Evolutionary conservation across 2,329 filamentous ascomycete species (phyloP), one percentile per base, ranked within the genome.

Genomic region (Alternaria ventricosa): DNA sequence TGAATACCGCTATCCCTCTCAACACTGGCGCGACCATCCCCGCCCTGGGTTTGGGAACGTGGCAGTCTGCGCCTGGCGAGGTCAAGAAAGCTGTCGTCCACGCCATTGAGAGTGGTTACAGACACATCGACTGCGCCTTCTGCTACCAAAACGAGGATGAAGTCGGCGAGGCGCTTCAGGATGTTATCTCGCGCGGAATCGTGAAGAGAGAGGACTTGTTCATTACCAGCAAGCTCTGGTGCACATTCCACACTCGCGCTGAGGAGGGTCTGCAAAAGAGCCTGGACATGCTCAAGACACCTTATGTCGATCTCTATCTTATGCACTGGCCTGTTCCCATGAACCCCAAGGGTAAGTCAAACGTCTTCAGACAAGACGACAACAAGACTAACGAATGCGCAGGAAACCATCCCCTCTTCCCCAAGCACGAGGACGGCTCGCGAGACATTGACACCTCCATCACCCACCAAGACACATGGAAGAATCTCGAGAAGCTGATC

Each of bases 171-270:
- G 93, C 91, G 10, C 86, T 97, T 57, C 88, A 89, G 76, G 89
- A 92, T 60, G 92, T 91, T 28, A 88, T 95, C 74, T 84, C 83
- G 25, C 82, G 88, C 6, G 92, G 92, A 23, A 84, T 87, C 65
- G 83, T 92, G 72, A 91, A 90, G 85, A 87, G 93, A 65, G 87
- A 91, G 78, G 92, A 96, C 61, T 82, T 96, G 65, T 96, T 96
- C 82, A 88, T 96, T 63, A 92, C 92, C 58, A 93, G 90, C 74
- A 96, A 97, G 86, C 87, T 94, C 41, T 96, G 93, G 92, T 90
- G 89, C 75, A 93, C 91, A 55, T 94, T 92, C 83, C 90, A 91
- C 79, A 88, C 87, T 28, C 85, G 89, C 7, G 89, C 89, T 6
- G 89, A 91, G 80, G 83, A 90, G 72, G 89, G 87, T 36, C 85